Conservation (phyloP, 2,329 filamentous ascomycete species). For the Aspergillus nomiae region DNA sequence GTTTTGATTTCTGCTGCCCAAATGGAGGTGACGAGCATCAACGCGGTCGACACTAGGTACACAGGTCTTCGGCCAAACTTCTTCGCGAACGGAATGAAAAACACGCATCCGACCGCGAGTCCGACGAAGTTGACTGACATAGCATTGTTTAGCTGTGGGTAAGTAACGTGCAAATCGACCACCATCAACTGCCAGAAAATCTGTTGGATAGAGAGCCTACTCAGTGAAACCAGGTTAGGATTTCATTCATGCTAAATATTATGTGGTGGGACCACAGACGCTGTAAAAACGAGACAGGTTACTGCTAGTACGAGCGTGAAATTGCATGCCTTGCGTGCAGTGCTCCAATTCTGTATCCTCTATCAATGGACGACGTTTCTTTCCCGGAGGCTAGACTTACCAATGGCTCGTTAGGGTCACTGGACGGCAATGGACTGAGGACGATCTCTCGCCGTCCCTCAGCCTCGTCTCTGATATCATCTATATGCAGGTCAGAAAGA, state of each 20-base stretch:
- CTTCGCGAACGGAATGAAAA: conserved; percentile 52
- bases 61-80: conserved; percentile 47
- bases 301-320: conserved; percentile 47
- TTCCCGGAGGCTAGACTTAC: conserved; percentile 17
- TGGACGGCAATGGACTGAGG: conserved; percentile 41
- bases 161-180: conserved; percentile 46
- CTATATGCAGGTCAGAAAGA: conserved; percentile 3
- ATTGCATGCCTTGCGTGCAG: conserved; percentile 44
- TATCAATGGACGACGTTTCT: not conserved
- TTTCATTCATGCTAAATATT: not conserved
- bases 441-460: conserved; percentile 23
- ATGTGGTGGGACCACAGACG: conserved; percentile 20
- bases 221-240: not conserved
- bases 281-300: conserved; percentile 45
- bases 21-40: conserved; percentile 41
- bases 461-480: conserved; percentile 11
- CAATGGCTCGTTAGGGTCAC: conserved; percentile 42
- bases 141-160: conserved; percentile 46
- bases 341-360: conserved; percentile 46
- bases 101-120: conserved; percentile 46
- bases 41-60: conserved; percentile 45
- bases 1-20: conserved; percentile 49
- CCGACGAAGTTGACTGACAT: conserved; percentile 51
- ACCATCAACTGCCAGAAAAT: conserved; percentile 52
- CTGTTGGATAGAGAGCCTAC: conserved; percentile 41